phyloP scores from a whole-genome alignment of 2,329 filamentous ascomycete species.

The Aureobasidium subglaciale region DNA sequence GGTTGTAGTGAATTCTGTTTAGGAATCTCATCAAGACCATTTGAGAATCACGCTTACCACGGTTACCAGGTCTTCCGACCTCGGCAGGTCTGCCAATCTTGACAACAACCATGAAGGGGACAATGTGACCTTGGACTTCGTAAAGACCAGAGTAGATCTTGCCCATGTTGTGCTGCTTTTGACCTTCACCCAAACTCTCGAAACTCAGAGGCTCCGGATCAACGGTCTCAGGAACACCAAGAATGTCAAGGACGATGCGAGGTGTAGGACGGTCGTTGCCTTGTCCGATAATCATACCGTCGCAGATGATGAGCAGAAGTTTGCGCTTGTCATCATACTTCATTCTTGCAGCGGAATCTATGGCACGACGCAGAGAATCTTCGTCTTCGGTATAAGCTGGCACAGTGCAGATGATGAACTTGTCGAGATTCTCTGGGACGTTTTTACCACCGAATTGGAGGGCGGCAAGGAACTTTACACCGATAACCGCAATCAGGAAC shows the following conservation, averaged over 20 bases:
- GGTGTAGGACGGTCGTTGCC: slow-evolving; percentile 95
- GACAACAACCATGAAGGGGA: slow-evolving; percentile 92
- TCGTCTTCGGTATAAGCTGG: slow-evolving; percentile 98
- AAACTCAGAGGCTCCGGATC: slow-evolving; percentile 96
- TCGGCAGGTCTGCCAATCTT: slow-evolving; percentile 87
- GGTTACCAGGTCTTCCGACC: slow-evolving; percentile 73
- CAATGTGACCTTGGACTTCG: slow-evolving; percentile 95
- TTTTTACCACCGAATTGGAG: slow-evolving; percentile 90
- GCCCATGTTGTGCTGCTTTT: slow-evolving; percentile 98
- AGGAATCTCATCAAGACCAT: slow-evolving; percentile 99
- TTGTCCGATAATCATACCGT: slow-evolving; percentile 99
- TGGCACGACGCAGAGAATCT: slow-evolving; percentile 90
- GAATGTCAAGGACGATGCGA: slow-evolving; percentile 91
- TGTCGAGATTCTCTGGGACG: slow-evolving; percentile 90
- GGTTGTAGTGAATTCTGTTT: slow-evolving; percentile 96
- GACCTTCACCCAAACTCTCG: slow-evolving; percentile 88
- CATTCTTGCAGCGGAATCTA: slow-evolving; percentile 93
- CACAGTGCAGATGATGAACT: slow-evolving; percentile 96
- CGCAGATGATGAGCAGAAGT: slow-evolving; percentile 83
- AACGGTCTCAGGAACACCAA: slow-evolving; percentile 86
- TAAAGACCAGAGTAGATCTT: slow-evolving; percentile 98
- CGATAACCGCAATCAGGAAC: slow-evolving; percentile 71
- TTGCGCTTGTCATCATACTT: slow-evolving; percentile 98
- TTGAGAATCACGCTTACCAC: slow-evolving; percentile 98
- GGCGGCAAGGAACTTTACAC: slow-evolving; percentile 94